Evolutionary conservation across 1,284 basidiomycete genomes (phyloP), one percentile per base, ranked within the genome.

Genomic region (Leccinum pallidistipes): DNA sequence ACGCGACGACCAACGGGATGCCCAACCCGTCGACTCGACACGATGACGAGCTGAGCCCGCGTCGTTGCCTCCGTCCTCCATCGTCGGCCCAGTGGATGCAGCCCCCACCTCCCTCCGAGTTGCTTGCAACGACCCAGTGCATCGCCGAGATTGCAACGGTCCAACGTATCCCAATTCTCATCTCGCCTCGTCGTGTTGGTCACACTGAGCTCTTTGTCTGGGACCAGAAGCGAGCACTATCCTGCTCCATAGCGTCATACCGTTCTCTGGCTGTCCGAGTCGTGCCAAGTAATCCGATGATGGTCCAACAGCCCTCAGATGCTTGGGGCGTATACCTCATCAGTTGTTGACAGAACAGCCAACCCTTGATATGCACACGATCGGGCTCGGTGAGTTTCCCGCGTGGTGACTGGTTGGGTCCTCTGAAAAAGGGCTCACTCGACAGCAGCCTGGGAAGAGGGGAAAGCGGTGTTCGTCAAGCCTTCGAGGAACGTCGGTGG

Each of bases 281-380:
- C 18, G 27, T 21, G 5, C 10, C 16, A 8, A 29, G 6, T 24
- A 54, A 54, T 24, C 43, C 63, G 40, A 32, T 18, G 55, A 16
- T 14, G 53, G 66, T 55, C 66, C 59, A 27, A 51, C 49, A 49
- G 45, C 31, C 51, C 45, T 50, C 31, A 14, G 6, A 27, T n/a
- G 36, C 32, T n/a, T 10, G 31, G 24, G 63, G 45, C 45, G 27
- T 50, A 51, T 34, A 21, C 38, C 21, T 51, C 40, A 56, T 40
- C 51, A 24, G 12, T 18, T 56, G 27, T 18, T 34, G 43, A 21
- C n/a, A 16, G 43, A 56, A 54, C 50, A 11, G 24, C 24, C 24
- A 24, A 24, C 32, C 36, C 56, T 59, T 50, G 34, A 49, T 58
- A 47, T 49, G 36, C 11, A 54, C 21, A 29, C 43, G 65, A 65